Evolutionary conservation across 1,284 basidiomycete species (phyloP).

Genomic region (Termitomyces sp.): DNA sequence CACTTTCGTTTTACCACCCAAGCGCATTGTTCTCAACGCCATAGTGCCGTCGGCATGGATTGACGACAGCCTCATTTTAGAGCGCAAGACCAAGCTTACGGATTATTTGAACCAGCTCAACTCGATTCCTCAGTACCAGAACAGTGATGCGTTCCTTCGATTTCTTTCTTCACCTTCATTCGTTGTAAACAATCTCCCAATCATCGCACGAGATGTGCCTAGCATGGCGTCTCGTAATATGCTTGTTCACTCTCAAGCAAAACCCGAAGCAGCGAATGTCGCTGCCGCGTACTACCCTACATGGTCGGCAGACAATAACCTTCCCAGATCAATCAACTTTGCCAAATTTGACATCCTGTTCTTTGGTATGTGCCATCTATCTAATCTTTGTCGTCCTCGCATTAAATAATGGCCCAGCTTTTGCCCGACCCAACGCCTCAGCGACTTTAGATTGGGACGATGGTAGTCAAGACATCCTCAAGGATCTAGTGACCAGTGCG

Average conservation of each 20-base stretch:
- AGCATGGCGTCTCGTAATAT: not conserved
- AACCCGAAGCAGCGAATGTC: conserved; percentile 31
- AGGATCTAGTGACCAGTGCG: conserved; percentile 46
- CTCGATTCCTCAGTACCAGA: not conserved
- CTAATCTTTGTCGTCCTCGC: not conserved
- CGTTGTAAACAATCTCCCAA: not conserved
- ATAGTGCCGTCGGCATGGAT: not conserved
- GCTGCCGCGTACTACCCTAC: conserved; percentile 40
- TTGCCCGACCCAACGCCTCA: conserved; percentile 53
- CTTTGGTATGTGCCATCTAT: conserved; percentile 37
- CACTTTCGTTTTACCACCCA: not conserved
- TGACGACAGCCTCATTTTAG: not conserved
- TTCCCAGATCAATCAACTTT: conserved; percentile 68
- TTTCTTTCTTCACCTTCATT: not conserved
- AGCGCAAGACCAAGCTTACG: not conserved
- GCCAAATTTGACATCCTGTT: conserved; percentile 69
- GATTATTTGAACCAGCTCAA: not conserved
- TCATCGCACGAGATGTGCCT: not conserved
- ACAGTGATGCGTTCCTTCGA: not conserved
- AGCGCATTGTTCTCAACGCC: not conserved
- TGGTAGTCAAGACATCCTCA: conserved; percentile 42
- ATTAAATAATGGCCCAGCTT: conserved; percentile 36
- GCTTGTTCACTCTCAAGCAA: conserved; percentile 23
- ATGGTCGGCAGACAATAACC: conserved; percentile 54
- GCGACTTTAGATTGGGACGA: conserved; percentile 46